Percentiles rank a stretch among this genome's conserved stretches.
Evolutionary conservation across 805 yeast genomes (phyloP).

Genomic region (Wickerhamiella nectarea): DNA sequence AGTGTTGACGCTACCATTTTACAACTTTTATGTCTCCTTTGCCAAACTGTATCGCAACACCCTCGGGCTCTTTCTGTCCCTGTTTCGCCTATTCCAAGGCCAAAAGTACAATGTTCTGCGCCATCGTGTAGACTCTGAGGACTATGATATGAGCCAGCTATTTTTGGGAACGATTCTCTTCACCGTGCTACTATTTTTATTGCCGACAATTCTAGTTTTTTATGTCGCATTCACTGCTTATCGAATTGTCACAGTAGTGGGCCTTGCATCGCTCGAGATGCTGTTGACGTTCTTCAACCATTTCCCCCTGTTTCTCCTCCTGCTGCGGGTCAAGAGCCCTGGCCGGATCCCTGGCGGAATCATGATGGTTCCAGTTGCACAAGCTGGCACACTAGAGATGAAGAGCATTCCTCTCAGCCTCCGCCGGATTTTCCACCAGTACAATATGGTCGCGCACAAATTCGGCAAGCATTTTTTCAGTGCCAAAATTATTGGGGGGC

Average conservation of each 20-base stretch:
- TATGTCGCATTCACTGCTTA: slow-evolving; percentile 58
- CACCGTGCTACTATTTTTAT: slow-evolving; percentile 57
- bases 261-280: slow-evolving; percentile 43
- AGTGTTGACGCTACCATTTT: slow-evolving; percentile 54
- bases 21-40: slow-evolving; percentile 63
- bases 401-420: slow-evolving; percentile 30
- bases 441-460: slow-evolving; percentile 29
- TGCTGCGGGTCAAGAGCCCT: slow-evolving; percentile 69
- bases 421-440: slow-evolving; percentile 37
- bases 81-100: slow-evolving; percentile 79
- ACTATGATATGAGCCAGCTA: slow-evolving; percentile 75
- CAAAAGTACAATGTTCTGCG: slow-evolving; percentile 74
- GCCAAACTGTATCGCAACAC: slow-evolving; percentile 72
- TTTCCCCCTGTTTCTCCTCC: slow-evolving; percentile 71
- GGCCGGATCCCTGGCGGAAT: slow-evolving; percentile 53
- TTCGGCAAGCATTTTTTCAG: slow-evolving; percentile 34
- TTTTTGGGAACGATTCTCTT: slow-evolving; percentile 80
- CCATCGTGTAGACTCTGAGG: slow-evolving; percentile 70
- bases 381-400: background rate
- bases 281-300: slow-evolving; percentile 57
- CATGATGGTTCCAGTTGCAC: slow-evolving; percentile 17
- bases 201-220: slow-evolving; percentile 82
- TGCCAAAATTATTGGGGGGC: slow-evolving; percentile 27
- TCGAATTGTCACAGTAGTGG: slow-evolving; percentile 37
- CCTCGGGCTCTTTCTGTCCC: slow-evolving; percentile 47